Evolutionary conservation across 495 filamentous ascomycete genomes (phyloP).

Genomic region (Corynascus novoguineensis): DNA sequence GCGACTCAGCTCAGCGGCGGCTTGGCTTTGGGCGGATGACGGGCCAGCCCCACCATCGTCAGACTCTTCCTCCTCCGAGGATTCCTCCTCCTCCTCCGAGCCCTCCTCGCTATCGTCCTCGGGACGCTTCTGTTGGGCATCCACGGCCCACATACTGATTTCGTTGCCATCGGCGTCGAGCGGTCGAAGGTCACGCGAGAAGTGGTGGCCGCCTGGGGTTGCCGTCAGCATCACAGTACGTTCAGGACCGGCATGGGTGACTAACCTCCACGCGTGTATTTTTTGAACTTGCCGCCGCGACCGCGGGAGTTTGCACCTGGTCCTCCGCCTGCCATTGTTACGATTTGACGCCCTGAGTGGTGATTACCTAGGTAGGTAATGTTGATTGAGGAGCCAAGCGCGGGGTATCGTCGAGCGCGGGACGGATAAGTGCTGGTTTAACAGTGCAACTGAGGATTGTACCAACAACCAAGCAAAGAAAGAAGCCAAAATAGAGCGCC

Average conservation of each 20-base stretch:
- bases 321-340: conserved; percentile 57
- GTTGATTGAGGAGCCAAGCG: conserved; percentile 7
- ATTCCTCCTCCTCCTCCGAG: conserved; percentile 44
- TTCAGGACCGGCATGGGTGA: neutral
- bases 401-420: conserved; percentile 15
- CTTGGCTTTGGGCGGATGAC: conserved; percentile 29
- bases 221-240: neutral
- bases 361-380: neutral
- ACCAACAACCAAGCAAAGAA: neutral
- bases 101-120: conserved; percentile 47
- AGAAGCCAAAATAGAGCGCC: neutral
- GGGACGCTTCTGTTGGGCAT: conserved; percentile 29
- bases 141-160: conserved; percentile 63
- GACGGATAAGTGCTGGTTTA: neutral
- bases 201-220: conserved; percentile 81
- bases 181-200: conserved; percentile 81
- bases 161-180: conserved; percentile 79
- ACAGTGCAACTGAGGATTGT: neutral
- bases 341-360: conserved; percentile 9
- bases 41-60: conserved; percentile 27
- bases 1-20: conserved; percentile 56
- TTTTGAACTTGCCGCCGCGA: conserved; percentile 88
- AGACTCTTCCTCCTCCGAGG: conserved; percentile 28
- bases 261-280: conserved; percentile 85
- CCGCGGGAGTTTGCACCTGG: conserved; percentile 54